phyloP scores from a whole-genome alignment of 2,329 filamentous ascomycete species.

The Uncinocarpus reesii region DNA sequence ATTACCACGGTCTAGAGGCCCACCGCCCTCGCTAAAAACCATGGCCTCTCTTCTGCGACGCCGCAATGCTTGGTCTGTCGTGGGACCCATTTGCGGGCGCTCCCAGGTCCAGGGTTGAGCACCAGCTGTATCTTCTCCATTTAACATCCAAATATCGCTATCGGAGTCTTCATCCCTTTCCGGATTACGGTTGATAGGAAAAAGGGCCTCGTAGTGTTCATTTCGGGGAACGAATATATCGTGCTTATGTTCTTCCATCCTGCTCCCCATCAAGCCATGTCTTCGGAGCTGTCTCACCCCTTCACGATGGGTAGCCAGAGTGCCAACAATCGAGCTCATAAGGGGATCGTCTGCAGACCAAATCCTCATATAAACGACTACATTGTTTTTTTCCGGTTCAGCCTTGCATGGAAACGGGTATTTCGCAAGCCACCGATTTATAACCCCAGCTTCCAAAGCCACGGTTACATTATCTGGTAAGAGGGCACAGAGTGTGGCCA shows the following conservation, averaged over 20 bases:
- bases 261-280: slow-evolving; percentile 35
- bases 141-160: slow-evolving; percentile 43
- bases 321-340: slow-evolving; percentile 37
- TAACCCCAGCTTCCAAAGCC: slow-evolving; percentile 52
- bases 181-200: slow-evolving; percentile 41
- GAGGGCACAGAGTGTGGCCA: slow-evolving; percentile 50
- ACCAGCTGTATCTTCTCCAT: slow-evolving; percentile 44
- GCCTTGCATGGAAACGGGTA: slow-evolving; percentile 58
- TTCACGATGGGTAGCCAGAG: slow-evolving; percentile 30
- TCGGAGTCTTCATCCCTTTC: slow-evolving; percentile 41
- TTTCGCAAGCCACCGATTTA: slow-evolving; percentile 63
- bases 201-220: neutral
- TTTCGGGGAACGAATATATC: neutral
- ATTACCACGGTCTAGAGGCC: slow-evolving; percentile 61
- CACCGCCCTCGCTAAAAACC: slow-evolving; percentile 77
- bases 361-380: slow-evolving; percentile 33
- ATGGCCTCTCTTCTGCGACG: slow-evolving; percentile 76
- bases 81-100: slow-evolving; percentile 26
- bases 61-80: slow-evolving; percentile 57
- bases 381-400: slow-evolving; percentile 36
- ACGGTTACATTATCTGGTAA: slow-evolving; percentile 50
- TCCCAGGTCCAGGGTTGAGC: slow-evolving; percentile 24
- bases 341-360: slow-evolving; percentile 35
- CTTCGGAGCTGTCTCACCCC: slow-evolving; percentile 34
- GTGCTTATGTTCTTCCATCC: slow-evolving; percentile 26